Conservation (phyloP, 73 alveolate species). For the Durusdinium trenchii region DNA sequence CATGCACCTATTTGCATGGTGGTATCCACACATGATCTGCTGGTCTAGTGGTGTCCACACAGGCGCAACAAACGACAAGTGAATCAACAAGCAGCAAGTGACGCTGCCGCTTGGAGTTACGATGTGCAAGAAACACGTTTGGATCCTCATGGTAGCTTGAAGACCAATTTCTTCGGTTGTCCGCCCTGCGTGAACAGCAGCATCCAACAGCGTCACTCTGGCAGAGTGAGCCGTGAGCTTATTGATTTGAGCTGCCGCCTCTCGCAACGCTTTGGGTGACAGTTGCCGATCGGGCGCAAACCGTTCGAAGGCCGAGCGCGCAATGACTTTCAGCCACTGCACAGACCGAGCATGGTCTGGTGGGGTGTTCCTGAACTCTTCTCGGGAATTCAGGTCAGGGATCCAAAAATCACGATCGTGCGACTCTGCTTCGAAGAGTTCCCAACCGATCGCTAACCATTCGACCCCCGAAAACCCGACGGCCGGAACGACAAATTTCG, state of each 20-base stretch:
- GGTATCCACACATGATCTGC: too few species aligned
- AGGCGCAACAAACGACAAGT: too few species aligned
- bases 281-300: background rate
- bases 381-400: background rate
- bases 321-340: background rate
- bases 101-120: too few species aligned
- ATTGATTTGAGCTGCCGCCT: background rate
- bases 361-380: background rate
- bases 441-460: slow-evolving; percentile 6
- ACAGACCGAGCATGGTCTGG: background rate
- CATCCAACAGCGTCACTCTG: background rate
- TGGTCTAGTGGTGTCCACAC: too few species aligned
- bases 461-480: background rate
- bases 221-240: background rate
- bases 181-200: background rate
- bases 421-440: background rate
- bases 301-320: background rate
- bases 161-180: background rate
- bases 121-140: too few species aligned
- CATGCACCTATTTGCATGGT: too few species aligned
- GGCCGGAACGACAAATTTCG: slow-evolving; percentile 43
- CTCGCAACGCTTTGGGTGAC: background rate
- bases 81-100: too few species aligned
- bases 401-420: slow-evolving; percentile 28
- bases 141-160: too few species aligned